Evolutionary conservation across 2,329 filamentous ascomycete genomes (phyloP), one percentile per base, ranked within the genome.

Genomic region (Chaetomium sp.): DNA sequence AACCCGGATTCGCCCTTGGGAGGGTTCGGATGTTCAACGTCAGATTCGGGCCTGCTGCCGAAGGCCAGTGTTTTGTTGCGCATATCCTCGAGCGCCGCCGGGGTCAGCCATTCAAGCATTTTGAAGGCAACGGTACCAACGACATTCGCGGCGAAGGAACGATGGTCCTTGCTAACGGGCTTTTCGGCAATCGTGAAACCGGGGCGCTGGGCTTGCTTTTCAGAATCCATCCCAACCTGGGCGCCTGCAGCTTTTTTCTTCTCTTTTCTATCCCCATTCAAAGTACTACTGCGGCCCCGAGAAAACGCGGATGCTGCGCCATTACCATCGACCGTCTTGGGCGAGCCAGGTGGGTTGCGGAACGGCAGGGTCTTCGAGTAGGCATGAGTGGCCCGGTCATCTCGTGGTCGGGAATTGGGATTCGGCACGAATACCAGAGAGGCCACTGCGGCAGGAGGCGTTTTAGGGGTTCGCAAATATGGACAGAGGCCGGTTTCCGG

Each of bases 21-120:
- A 6, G 31, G 47, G 19, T 25, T 27, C 27, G 21, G n/a, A 13
- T 60, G 45, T 19, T 29, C 54, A 3, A 12, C 35, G 16, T 59
- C 60, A 3, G 57, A 5, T 19, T 64, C 60, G 3, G 54, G 29
- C 23, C 74, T 72, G n/a, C 73, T 70, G 64, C 74, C 73, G 42
- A 74, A 63, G 19, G 67, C 70, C 27, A 74, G 73, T 13, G 78
- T 74, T 58, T 77, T 79, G 19, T 78, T 72, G 0, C 79, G 77
- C 75, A 87, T 81, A 10, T 79, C 77, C 23, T 81, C 79, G 4
- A 87, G 73, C n/a, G 80, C 82, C 62, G 80, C 80, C 0, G 86
- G 86, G 1, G 86, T 87, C n/a, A 90, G 76, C 87, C 87, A 90
- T 73, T 90, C 87, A 3, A 90, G 71, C 86, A 90, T 90, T 71